Conservation (phyloP, 352 stramenopile genomes). For the Aphanomyces astaci region DNA sequence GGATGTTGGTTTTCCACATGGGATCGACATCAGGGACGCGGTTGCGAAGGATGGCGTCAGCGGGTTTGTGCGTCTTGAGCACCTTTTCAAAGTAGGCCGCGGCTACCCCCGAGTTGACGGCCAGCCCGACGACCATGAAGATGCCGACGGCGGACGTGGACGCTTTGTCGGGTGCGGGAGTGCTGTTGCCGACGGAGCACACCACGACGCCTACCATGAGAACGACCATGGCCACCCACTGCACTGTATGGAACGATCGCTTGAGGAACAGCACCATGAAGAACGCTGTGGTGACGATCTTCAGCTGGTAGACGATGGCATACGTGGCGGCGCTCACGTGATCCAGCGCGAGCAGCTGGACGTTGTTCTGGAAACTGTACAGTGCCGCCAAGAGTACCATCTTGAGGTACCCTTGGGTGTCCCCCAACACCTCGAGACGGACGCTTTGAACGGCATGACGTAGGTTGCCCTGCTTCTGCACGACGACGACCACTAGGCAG, state of each 20-base stretch:
- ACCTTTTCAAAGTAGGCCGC: constrained; percentile 82
- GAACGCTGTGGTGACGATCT: constrained; percentile 85
- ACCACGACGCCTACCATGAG: constrained; percentile 78
- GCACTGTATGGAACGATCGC: constrained; percentile 67
- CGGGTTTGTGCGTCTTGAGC: constrained; percentile 78
- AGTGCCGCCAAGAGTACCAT: constrained; percentile 78
- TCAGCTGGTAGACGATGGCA: constrained; percentile 86
- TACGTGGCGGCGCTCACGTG: constrained; percentile 84
- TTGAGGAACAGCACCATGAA: constrained; percentile 85
- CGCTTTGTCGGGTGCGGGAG: constrained; percentile 3
- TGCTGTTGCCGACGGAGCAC: constrained; percentile 73
- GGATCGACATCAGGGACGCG: constrained; percentile 50
- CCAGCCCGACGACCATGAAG: constrained; percentile 65
- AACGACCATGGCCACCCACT: constrained; percentile 76
- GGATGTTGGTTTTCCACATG: constrained; percentile 75
- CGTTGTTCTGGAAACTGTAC: constrained; percentile 82
- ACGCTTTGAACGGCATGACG: constrained; percentile 46
- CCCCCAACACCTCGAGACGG: constrained; percentile 68
- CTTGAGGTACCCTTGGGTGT: constrained; percentile 66
- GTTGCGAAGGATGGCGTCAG: constrained; percentile 44
- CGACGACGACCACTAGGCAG: constrained; percentile 38
- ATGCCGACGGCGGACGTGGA: constrained; percentile 40
- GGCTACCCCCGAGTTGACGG: constrained; percentile 76
- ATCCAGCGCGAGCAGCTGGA: constrained; percentile 76
- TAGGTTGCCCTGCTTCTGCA: constrained; percentile 58